Base-by-base conservation (phyloP, 2,329 filamentous ascomycete genomes). In the Neonectria sp. region DNA sequence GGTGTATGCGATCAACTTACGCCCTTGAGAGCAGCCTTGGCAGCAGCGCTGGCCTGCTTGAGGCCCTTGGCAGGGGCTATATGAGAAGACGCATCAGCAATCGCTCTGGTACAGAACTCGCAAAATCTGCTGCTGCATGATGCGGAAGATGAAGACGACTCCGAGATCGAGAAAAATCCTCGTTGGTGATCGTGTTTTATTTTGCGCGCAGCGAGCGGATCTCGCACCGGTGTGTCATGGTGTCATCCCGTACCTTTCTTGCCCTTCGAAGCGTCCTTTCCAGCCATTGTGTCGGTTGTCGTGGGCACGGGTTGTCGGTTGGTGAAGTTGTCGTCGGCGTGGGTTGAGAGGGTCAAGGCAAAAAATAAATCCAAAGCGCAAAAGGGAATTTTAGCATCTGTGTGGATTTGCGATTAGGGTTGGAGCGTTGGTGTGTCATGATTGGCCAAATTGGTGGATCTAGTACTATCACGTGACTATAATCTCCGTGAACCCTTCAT, bases 11-110 rank as follows among this genome's bases (percentile, higher is more conserved):
- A 15, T 74, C 6, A 74, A 92, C 94, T 89, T 95, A 97, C 94
- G 85, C 95, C 95, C 88, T 94, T 94, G 80, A 98, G 92, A 82
- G 95, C 93, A 84, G 96, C 93, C 91, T 99, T 98, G 80, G 96
- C 93, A 84, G 96, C 96, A 83, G 92, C 91, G 81, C 91, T 92
- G 86, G 96, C 96, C 91, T 97, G 92, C 90, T 96, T 96, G 84
- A 86, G 82, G 80, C 88, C 88, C 85, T 90, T 90, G 77, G 86
- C 80, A 78, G 84, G 85, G 84, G 86, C 89, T 91, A 81, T 84
- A 81, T 75, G 77, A 80, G 77, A 83, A 85, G 79, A 84, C 80
- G 86, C 88, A 91, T 91, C 89, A 92, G 89, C 90, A 92, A 90
- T 91, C 89, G 90, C 90, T 85, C 89, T 90, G 85, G 77, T 79